Percentiles rank a stretch among this genome's conserved stretches.
These are phyloP conservation scores for Ustilago bromivora DNA, from an alignment of 1,284 basidiomycete species.

Conservation along the genomic window DNA sequence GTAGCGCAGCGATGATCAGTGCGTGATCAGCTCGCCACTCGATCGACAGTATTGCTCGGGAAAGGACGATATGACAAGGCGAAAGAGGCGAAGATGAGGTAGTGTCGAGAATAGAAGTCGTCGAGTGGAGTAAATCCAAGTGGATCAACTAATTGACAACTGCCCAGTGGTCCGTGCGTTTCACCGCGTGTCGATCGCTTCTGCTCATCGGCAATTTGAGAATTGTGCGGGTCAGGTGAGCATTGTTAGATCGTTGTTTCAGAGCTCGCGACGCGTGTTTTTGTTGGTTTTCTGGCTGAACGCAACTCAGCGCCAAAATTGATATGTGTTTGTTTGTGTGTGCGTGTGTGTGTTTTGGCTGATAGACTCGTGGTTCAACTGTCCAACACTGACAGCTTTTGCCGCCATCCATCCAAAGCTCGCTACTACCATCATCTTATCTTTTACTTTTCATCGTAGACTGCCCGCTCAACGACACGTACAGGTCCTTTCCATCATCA, in stretches of 20 bases:
- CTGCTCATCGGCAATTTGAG: neutral
- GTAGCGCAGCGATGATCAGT: neutral
- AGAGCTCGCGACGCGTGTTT: slow-evolving; percentile 46
- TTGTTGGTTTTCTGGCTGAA: slow-evolving; percentile 12
- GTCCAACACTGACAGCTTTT: slow-evolving; percentile 4
- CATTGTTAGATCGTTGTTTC: slow-evolving; percentile 22
- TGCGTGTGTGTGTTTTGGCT: neutral
- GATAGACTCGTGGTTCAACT: slow-evolving; percentile 5
- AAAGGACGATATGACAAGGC: neutral
- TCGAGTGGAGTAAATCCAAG: neutral
- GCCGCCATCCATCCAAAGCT: slow-evolving; percentile 1
- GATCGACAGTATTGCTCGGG: neutral
- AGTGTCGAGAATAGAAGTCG: neutral
- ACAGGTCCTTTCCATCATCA: neutral
- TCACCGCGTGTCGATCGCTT: neutral
- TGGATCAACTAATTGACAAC: neutral
- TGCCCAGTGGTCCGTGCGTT: neutral
- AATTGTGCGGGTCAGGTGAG: slow-evolving; percentile 32
- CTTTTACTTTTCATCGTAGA: neutral
- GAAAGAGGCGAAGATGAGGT: neutral
- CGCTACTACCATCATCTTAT: slow-evolving; percentile 8
- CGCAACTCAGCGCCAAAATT: neutral
- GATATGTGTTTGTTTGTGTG: neutral
- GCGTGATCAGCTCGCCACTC: neutral
- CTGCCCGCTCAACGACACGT: neutral